Evolutionary conservation across 768 basidiomycete species (phyloP), one percentile per base, ranked within the genome.

Genomic region (Rubroboletus satanas): DNA sequence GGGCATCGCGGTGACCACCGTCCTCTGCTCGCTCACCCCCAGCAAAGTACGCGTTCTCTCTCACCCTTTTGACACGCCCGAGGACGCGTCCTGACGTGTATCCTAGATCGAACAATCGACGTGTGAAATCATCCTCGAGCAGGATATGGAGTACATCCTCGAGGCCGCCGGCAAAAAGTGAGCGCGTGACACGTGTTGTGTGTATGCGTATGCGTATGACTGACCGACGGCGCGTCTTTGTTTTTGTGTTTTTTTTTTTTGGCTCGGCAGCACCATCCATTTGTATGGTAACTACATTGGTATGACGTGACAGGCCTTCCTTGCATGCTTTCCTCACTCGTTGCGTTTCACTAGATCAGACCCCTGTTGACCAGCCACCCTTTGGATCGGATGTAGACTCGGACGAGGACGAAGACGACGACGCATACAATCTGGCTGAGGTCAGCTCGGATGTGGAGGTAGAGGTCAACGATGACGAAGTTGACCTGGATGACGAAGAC

Each of bases 211-310:
- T 38, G 26, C 21, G 14, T 0, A 7, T 38, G 26, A 15, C n/a
- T 31, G 46, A 61, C 63, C 57, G 54, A 66, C 52, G 9, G 18
- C 10, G 48, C 28, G 17, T 49, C 10, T 35, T 47, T 21, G 21
- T 21, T 21, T 28, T 31, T n/a, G n/a, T n/a, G n/a, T n/a, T 56
- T 56, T 29, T 55, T 35, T 45, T 14, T 47, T 10, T 6, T 26
- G 2, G 7, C 28, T 51, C 50, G 7, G 4, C 52, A 90, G 87
- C 69, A 74, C 85, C 46, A 78, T 93, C 46, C 83, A 91, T 73
- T 73, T 94, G 57, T 84, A 85, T 58, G 92, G 93, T 51, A 92
- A 93, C 72, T 93, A 92, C 71, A 82, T 94, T 67, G 83, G 88
- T 88, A 71, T 43, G 55, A 44, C 36, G 37, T 35, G 49, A 48